phyloP scores from a whole-genome alignment of 768 basidiomycete species.

The Heimioporus sp. region DNA sequence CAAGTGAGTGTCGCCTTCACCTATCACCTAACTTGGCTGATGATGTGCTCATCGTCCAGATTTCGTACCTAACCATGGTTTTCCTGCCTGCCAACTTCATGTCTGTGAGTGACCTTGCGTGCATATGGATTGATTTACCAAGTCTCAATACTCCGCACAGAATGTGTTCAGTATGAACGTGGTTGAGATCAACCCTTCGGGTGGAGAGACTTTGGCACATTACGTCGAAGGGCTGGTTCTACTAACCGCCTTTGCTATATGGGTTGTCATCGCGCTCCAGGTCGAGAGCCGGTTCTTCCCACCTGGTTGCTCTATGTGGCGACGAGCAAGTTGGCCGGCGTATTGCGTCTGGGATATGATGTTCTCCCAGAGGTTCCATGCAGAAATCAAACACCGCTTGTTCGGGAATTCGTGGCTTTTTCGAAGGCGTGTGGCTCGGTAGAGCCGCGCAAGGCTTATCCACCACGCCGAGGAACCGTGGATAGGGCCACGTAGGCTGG shows the following conservation, averaged over 20 bases:
- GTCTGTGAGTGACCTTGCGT: conserved; percentile 19
- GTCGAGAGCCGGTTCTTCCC: conserved; percentile 23
- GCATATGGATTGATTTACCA: neutral
- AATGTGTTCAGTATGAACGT: conserved; percentile 59
- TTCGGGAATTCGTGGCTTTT: too few species aligned
- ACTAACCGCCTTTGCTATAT: conserved; percentile 50
- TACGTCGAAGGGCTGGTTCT: conserved; percentile 42
- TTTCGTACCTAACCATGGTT: conserved; percentile 56
- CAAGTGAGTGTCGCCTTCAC: conserved; percentile 23
- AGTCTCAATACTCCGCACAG: conserved; percentile 28
- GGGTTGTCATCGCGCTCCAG: conserved; percentile 56
- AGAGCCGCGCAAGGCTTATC: too few species aligned
- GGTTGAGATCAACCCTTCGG: conserved; percentile 34
- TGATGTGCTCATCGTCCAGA: conserved; percentile 8
- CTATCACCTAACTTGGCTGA: too few species aligned
- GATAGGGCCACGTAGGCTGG: too few species aligned
- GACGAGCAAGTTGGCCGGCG: conserved; percentile 22
- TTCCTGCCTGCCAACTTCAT: conserved; percentile 56
- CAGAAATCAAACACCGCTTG: neutral
- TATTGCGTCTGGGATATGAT: conserved; percentile 1
- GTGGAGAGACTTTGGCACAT: conserved; percentile 31
- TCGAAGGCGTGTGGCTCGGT: too few species aligned
- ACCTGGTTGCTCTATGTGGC: conserved; percentile 9
- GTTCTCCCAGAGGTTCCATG: neutral
- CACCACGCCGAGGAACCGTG: too few species aligned